Conservation (phyloP, 352 stramenopile genomes). For the Phytophthora cryptogea region DNA sequence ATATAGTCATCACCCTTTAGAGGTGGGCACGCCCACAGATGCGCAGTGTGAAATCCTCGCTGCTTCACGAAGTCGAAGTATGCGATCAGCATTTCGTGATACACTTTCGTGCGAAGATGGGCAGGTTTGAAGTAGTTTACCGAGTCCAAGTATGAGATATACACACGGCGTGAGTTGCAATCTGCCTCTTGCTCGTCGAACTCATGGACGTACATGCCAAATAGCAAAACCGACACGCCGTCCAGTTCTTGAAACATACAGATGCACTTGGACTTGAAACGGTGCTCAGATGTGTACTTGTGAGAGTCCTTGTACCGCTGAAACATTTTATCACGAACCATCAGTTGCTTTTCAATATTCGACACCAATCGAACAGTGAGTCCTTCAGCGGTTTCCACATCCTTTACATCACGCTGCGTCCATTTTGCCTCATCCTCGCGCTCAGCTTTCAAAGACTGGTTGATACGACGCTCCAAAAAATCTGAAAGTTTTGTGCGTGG, state of each 20-base stretch:
- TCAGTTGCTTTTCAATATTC: conserved; percentile 95
- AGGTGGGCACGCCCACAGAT: conserved; percentile 99
- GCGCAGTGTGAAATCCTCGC: conserved; percentile 97
- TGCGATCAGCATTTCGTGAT: conserved; percentile 98
- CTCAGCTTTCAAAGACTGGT: conserved; percentile 87
- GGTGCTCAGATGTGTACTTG: conserved; percentile 89
- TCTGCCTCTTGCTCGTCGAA: conserved; percentile 97
- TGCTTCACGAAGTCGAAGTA: conserved; percentile 98
- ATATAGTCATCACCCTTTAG: conserved; percentile 99
- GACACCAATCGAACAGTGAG: conserved; percentile 96
- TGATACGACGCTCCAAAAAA: conserved; percentile 93
- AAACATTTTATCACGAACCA: conserved; percentile 96
- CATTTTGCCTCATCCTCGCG: conserved; percentile 86
- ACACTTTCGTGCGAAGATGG: conserved; percentile 97
- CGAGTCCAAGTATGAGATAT: conserved; percentile 99
- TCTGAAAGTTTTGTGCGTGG: conserved; percentile 95
- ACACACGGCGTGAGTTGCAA: conserved; percentile 95
- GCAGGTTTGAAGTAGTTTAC: conserved; percentile 99
- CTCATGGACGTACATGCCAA: conserved; percentile 99
- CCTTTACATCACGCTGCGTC: conserved; percentile 82
- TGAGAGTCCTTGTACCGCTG: conserved; percentile 92
- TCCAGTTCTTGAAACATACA: conserved; percentile 99
- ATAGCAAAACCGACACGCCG: conserved; percentile 98
- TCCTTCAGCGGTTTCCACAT: conserved; percentile 90
- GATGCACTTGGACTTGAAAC: conserved; percentile 98